Evolutionary conservation across 208 protist species (phyloP), one percentile per base, ranked within the genome.

Genomic region (Acanthamoeba triangularis): DNA sequence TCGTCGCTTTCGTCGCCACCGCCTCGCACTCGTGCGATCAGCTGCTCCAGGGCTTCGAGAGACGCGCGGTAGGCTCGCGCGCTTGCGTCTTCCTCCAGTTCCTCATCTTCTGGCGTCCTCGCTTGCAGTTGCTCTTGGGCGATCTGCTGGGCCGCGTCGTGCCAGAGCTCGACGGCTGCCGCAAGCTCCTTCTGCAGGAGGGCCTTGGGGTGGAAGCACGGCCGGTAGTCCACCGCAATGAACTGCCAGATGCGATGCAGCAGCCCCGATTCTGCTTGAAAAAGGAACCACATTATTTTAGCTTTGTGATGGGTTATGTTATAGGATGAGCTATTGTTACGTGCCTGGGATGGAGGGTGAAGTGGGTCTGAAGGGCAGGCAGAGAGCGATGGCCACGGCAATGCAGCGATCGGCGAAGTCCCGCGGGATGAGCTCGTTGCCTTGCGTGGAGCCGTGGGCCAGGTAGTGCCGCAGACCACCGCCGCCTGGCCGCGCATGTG

Each of bases 141-240:
- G 78, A 63, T 35, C n/a, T 37, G 23, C 10, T 35, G 11, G 6
- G 63, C 0, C n/a, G 33, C 63, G 23, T 72, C 63, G 23, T 63
- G 78, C 78, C 41, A 61, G 52, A 54, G 41, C 49, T 35, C 16
- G 13, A 25, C 6, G 25, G 35, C 87, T 28, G 10, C 61, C 16
- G 16, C 61, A 3, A 93, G 87, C 59, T 93, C 65, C n/a, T 49
- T 33, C 87, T 93, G 87, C 33, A 93, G 61, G 11, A 76, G 35
- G 28, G 87, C 41, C 87, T 78, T 93, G 35, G 87, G 87, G 35
- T 93, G 87, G 44, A 93, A 93, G 59, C 87, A 93, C 35, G 87
- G 65, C 10, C 87, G 33, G 47, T 93, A 93, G 87, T 93, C 87
- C 0, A 78, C 87, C 37, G 61, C 37, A 11, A 93, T 37, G 65